Evolutionary conservation across 148 eudicot genomes (phyloP).

Genomic region (Rhododendron mucronatum): DNA sequence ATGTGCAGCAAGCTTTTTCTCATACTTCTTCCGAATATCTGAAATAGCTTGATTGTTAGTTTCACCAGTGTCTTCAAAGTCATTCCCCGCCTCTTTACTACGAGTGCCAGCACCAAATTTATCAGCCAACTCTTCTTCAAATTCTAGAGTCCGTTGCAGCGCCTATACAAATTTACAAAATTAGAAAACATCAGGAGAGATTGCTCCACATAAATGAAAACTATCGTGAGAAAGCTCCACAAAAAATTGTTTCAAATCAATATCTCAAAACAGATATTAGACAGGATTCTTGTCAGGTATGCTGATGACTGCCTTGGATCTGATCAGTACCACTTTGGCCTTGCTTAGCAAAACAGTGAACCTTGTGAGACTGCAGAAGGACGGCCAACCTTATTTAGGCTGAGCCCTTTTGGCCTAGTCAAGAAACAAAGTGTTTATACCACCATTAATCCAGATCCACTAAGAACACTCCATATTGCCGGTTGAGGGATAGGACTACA

Average conservation of each 20-base stretch:
- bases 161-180: constrained; percentile 48
- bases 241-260: not conserved
- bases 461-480: not conserved
- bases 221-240: not conserved
- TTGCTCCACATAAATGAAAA: not conserved
- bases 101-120: constrained; percentile 82
- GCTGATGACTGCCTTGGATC: not conserved
- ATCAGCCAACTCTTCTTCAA: constrained; percentile 94
- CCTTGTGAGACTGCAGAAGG: not conserved
- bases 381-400: not conserved
- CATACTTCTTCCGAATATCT: constrained; percentile 90
- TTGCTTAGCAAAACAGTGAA: not conserved
- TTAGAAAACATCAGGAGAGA: not conserved
- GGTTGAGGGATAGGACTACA: not conserved
- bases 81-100: constrained; percentile 46
- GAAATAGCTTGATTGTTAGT: constrained; percentile 51
- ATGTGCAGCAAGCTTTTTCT: constrained; percentile 88
- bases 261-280: not conserved
- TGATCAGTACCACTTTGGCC: not conserved
- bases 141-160: constrained; percentile 87
- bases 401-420: not conserved
- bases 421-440: not conserved
- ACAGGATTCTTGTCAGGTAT: not conserved
- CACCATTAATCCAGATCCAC: not conserved
- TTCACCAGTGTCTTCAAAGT: constrained; percentile 47